Conservation (phyloP, 371 early-diverging fungal species). For the Conidiobolus incongruus region DNA sequence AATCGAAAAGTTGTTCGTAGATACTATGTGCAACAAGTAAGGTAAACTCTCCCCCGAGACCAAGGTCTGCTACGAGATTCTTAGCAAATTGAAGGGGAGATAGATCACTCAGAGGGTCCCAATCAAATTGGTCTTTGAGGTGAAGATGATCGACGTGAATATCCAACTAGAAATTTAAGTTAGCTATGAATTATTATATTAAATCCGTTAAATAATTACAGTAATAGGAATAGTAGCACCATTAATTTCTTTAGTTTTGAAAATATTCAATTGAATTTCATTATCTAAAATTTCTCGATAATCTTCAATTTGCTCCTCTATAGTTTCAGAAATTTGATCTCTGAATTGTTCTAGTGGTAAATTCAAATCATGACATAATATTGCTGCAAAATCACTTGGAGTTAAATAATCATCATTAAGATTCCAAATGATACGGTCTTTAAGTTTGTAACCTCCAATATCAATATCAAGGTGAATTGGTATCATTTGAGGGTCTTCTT, state of each 20-base stretch:
- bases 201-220: neutral
- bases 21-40: conserved; percentile 69
- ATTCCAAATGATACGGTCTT: conserved; percentile 87
- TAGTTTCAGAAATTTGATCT: conserved; percentile 52
- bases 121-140: conserved; percentile 80
- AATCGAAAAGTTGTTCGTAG: conserved; percentile 53
- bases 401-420: conserved; percentile 41
- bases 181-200: neutral
- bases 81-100: conserved; percentile 73
- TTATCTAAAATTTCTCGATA: conserved; percentile 12
- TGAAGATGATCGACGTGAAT: conserved; percentile 61
- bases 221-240: neutral
- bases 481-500: too few species aligned
- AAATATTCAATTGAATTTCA: conserved; percentile 12
- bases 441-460: conserved; percentile 53
- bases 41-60: conserved; percentile 78
- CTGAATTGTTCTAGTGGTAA: conserved; percentile 24
- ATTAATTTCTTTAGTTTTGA: conserved; percentile 6
- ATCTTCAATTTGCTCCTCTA: conserved; percentile 43
- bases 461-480: conserved; percentile 83
- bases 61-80: conserved; percentile 57
- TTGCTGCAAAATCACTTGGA: conserved; percentile 80
- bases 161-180: conserved; percentile 32
- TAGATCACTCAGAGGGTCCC: conserved; percentile 50
- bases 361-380: conserved; percentile 65